phyloP scores from a whole-genome alignment of 257 asterid species.

The Gardenia jasminoides region DNA sequence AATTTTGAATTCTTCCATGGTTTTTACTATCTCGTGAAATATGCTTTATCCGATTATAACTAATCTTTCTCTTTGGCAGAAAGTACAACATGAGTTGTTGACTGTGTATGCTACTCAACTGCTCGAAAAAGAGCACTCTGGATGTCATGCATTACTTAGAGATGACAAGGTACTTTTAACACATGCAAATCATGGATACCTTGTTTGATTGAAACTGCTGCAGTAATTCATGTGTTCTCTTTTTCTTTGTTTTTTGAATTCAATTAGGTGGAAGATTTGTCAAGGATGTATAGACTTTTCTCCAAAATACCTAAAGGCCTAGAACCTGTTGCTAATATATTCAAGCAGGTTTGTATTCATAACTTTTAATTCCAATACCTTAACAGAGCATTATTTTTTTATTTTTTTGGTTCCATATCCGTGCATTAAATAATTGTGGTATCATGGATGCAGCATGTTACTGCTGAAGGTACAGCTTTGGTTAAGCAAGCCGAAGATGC shows the following conservation, averaged over 20 bases:
- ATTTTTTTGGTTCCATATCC: not conserved
- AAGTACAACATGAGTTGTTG: constrained; percentile 86
- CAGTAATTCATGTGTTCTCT: constrained; percentile 13
- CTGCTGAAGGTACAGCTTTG: constrained; percentile 92
- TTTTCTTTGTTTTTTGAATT: not conserved
- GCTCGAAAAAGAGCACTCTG: constrained; percentile 97
- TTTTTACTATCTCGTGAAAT: not conserved
- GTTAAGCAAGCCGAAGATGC: constrained; percentile 99
- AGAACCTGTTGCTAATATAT: constrained; percentile 79
- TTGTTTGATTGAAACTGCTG: not conserved
- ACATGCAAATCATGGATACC: not conserved
- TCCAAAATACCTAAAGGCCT: constrained; percentile 81
- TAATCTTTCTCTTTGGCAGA: constrained; percentile 37
- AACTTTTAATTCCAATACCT: not conserved
- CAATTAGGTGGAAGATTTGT: constrained; percentile 76
- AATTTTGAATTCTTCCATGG: not conserved
- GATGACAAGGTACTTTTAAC: constrained; percentile 77
- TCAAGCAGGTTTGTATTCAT: constrained; percentile 71
- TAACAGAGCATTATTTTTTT: not conserved
- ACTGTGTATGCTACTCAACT: constrained; percentile 92
- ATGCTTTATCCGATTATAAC: not conserved
- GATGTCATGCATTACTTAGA: constrained; percentile 90
- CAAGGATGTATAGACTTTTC: constrained; percentile 98
- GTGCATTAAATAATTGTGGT: constrained; percentile 17
- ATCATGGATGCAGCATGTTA: constrained; percentile 73